Conservation (phyloP, 2,329 filamentous ascomycete genomes). For the Penicillium griseofulvum region DNA sequence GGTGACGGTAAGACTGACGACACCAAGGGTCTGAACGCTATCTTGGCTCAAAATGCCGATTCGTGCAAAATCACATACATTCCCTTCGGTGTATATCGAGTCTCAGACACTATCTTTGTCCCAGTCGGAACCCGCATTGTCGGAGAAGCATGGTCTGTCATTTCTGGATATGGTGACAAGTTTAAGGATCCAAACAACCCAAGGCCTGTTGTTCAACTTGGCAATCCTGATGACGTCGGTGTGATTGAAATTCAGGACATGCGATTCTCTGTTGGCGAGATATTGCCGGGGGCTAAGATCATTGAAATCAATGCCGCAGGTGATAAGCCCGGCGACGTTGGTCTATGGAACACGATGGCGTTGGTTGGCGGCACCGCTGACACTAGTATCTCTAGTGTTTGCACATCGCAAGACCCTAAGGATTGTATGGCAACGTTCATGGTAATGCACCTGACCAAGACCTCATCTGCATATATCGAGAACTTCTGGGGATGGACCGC, state of each 20-base stretch:
- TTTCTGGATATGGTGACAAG: slow-evolving; percentile 48
- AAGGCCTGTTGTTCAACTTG: slow-evolving; percentile 52
- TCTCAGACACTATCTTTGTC: slow-evolving; percentile 48
- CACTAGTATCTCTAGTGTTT: slow-evolving; percentile 40
- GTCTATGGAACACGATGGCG: slow-evolving; percentile 49
- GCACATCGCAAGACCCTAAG: slow-evolving; percentile 34
- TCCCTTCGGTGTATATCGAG: slow-evolving; percentile 39
- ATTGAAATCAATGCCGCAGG: slow-evolving; percentile 55
- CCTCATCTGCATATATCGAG: slow-evolving; percentile 53
- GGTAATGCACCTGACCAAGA: slow-evolving; percentile 52
- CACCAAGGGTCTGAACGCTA: slow-evolving; percentile 36
- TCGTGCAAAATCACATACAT: slow-evolving; percentile 35
- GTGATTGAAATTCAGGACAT: slow-evolving; percentile 54
- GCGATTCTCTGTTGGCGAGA: slow-evolving; percentile 51
- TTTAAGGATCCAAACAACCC: slow-evolving; percentile 49
- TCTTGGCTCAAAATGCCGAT: slow-evolving; percentile 31
- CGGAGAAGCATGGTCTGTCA: slow-evolving; percentile 55
- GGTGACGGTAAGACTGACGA: slow-evolving; percentile 47
- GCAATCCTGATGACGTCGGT: slow-evolving; percentile 50
- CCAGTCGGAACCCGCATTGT: slow-evolving; percentile 52
- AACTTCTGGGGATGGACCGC: slow-evolving; percentile 54
- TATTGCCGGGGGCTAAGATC: slow-evolving; percentile 46
- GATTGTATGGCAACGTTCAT: slow-evolving; percentile 51
- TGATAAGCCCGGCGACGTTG: slow-evolving; percentile 49
- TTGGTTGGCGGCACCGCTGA: slow-evolving; percentile 49